Conservation (phyloP, 2,329 filamentous ascomycete species). For the Didymella pinodella region DNA sequence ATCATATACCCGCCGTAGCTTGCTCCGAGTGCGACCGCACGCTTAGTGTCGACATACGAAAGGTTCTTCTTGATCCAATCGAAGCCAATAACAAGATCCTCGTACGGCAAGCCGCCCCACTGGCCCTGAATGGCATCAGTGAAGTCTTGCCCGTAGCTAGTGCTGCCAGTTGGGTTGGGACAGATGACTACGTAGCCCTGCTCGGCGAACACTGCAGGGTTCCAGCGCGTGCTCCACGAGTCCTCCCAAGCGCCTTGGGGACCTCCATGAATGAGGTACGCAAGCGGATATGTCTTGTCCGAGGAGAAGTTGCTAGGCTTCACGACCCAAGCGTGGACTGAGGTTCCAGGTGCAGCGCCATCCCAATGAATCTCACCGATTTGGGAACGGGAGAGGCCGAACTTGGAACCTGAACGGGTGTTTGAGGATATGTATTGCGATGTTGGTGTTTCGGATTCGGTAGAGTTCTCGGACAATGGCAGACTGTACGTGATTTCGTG, state of each 20-base stretch:
- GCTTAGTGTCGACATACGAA: constrained; percentile 71
- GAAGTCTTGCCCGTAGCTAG: constrained; percentile 80
- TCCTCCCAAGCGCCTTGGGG: constrained; percentile 80
- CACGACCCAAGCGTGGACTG: constrained; percentile 75
- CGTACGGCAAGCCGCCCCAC: constrained; percentile 86
- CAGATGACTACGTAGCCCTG: constrained; percentile 85
- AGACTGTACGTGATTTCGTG: constrained; percentile 29
- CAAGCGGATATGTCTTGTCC: constrained; percentile 77
- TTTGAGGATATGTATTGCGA: constrained; percentile 65
- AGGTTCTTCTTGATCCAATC: constrained; percentile 74
- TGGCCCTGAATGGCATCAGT: constrained; percentile 78
- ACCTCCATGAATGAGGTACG: constrained; percentile 83
- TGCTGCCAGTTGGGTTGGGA: constrained; percentile 84
- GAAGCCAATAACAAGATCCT: constrained; percentile 80
- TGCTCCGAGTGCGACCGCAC: constrained; percentile 77
- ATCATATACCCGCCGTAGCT: constrained; percentile 57
- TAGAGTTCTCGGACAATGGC: constrained; percentile 32
- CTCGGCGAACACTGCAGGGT: constrained; percentile 84
- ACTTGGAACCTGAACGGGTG: constrained; percentile 69
- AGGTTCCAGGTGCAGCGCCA: constrained; percentile 66
- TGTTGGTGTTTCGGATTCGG: constrained; percentile 35
- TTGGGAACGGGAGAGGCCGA: constrained; percentile 71
- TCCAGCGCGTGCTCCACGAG: constrained; percentile 84
- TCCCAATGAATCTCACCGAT: constrained; percentile 74
- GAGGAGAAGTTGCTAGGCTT: constrained; percentile 70